Percentiles rank a stretch among this genome's conserved stretches.
Evolutionary conservation across 108 stramenopile genomes (phyloP).

Genomic region (Cylindrotheca closterium): DNA sequence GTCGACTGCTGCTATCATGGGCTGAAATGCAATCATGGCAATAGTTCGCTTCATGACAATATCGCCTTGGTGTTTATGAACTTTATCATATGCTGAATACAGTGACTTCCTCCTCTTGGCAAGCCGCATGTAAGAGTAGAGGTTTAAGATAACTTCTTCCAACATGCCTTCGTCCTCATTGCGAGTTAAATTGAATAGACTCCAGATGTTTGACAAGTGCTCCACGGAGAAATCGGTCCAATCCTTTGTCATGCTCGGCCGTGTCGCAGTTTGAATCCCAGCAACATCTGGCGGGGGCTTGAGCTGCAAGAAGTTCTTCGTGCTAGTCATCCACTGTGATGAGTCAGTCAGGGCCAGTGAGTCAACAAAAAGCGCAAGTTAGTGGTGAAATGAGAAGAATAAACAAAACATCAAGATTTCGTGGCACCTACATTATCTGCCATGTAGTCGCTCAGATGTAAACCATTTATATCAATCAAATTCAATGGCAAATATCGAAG

Average conservation of each 20-base stretch:
- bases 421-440: too few species aligned
- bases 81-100: background rate
- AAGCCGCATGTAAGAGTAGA: background rate
- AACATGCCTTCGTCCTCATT: background rate
- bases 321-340: background rate
- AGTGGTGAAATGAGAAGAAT: too few species aligned
- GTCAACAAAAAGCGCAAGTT: too few species aligned
- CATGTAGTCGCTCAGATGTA: background rate
- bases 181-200: background rate
- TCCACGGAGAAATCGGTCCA: background rate
- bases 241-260: background rate
- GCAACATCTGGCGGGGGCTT: background rate
- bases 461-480: background rate
- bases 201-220: background rate
- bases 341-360: too few species aligned
- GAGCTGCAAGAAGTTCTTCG: background rate
- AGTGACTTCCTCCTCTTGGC: background rate
- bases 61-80: background rate
- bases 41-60: constrained; percentile 9
- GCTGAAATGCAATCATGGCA: constrained; percentile 19
- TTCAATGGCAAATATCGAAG: background rate
- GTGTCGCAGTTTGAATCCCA: background rate
- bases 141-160: background rate
- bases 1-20: background rate
- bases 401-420: too few species aligned